Evolutionary conservation across 148 eudicot genomes (phyloP), one percentile per base, ranked within the genome.

Genomic region (Diospyros kaki): DNA sequence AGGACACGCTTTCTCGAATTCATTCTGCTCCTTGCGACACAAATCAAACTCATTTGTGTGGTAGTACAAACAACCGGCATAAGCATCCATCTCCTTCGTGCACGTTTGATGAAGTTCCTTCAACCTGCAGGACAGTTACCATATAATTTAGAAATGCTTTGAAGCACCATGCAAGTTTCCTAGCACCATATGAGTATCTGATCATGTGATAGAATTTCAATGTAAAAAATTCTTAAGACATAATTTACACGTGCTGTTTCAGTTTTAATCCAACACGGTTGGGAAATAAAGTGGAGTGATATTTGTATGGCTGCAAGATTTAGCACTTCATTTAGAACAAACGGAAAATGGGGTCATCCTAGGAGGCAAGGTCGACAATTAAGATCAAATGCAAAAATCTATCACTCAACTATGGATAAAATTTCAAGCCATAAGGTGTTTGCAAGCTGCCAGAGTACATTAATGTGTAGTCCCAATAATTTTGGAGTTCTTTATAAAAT

Each of bases 1-100:
- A 59, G 92, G 91, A 76, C 98, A 93, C 18, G 86, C 89, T 77
- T 93, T 93, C 85, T 93, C 97, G 56, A 93, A 93, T 41, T 74
- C 91, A 76, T 83, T 79, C 75, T 90, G 98, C 81, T 93, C 93
- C 77, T 87, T 85, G 74, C 95, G 93, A 56, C 97, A 93, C 7
- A 89, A 64, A 15, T 90, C 96, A 81, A 90, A 93, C 74, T 93
- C 98, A 64, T 93, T 81, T 13, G 98, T 93, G 78, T 85, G 78
- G 86, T 93, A 93, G 71, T 93, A 90, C 96, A 93, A 87, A 82
- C 98, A 90, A 46, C 84, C 83, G 10, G 88, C 83, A 70, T 90
- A 93, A 11, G 86, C 83, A 77, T 93, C 95, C 90, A 90, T 83
- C 83, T 92, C 97, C 72, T 90, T 88, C 72, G 85, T 87, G 84